phyloP scores from a whole-genome alignment of 306 rosid genomes.

The Acacia confusa region DNA sequence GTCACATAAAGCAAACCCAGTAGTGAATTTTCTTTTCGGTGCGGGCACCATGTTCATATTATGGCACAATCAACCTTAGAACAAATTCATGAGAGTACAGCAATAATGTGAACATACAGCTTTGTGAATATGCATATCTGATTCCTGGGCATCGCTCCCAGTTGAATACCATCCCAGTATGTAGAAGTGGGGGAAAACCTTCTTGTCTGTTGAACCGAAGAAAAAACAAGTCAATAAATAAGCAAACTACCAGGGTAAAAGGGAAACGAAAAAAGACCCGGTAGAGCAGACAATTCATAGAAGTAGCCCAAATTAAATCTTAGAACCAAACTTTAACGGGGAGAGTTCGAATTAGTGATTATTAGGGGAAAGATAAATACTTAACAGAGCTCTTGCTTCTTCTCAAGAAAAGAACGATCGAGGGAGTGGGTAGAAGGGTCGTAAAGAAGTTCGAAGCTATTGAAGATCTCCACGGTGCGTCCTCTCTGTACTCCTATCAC shows the following conservation, averaged over 20 bases:
- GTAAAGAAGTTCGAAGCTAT: conserved; percentile 94
- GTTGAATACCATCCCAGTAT: conserved; percentile 97
- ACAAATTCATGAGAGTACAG: neutral
- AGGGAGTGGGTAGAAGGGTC: conserved; percentile 77
- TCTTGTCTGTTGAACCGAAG: conserved; percentile 61
- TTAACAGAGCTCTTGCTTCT: conserved; percentile 97
- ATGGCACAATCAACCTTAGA: neutral
- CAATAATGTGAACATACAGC: conserved; percentile 56
- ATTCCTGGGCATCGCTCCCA: conserved; percentile 81
- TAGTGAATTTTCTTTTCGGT: neutral
- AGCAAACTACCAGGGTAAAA: neutral
- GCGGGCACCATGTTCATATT: neutral
- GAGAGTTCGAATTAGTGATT: neutral
- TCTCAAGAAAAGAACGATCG: conserved; percentile 88
- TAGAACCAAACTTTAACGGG: neutral
- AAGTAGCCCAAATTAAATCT: neutral
- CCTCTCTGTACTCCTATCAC: conserved; percentile 97
- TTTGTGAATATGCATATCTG: conserved; percentile 91
- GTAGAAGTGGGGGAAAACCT: conserved; percentile 93
- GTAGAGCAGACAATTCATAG: neutral
- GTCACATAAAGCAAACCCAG: neutral
- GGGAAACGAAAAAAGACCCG: neutral
- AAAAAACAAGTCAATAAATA: conserved; percentile 5
- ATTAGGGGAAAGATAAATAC: neutral
- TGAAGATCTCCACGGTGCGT: conserved; percentile 97